Base-by-base conservation (phyloP, 139 green algal genomes). In the Pleodorina starrii region DNA sequence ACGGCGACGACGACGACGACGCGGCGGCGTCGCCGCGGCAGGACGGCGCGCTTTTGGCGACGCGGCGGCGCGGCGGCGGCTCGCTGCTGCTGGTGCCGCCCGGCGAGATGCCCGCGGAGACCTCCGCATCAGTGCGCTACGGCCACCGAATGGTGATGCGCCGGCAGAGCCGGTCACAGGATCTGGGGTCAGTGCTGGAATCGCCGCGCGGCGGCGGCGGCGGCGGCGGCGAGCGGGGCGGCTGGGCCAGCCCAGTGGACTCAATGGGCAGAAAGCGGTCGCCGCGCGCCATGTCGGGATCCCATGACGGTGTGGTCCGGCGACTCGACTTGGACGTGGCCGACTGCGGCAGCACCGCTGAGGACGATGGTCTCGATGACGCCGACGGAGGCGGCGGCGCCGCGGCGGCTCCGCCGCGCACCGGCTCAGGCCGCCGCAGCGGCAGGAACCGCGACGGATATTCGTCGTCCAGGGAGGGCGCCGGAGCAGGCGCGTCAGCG, bases 71-170 rank as follows among this genome's bases (percentile, higher is more conserved):
- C 0, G 40, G 72, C 0, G 16, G 36, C 17, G 78, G 78, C 17
- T 74, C 51, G 1, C 36, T 85, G 36, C 19, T 85, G 54, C 54
- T 85, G 36, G 27, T 85, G 38, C 35, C 51, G 17, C 78, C 78
- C 5, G 51, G 50, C 23, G 78, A 85, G 36, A 27, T 73, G 51
- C 78, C 78, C 40, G 23, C 23, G 54, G 78, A 85, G 25, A 40
- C 51, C 17, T 50, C 12, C 38, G 78, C 78, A 38, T 73, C 78
- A 7, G 38, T 29, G 21, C 78, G 78, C 6, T 85, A 85, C 78
- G 54, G 76, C 0, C 76, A 69, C n/a, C 74, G 74, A 5, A 5
- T 66, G n/a, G 27, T 35, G 40, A 80, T 80, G 72, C 40, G 42
- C 14, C 40, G 21, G 40, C 32, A 40, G 43, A 80, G 72, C 43